Base-by-base conservation (phyloP, 305 asterid species). In the Solanum chacoense region DNA sequence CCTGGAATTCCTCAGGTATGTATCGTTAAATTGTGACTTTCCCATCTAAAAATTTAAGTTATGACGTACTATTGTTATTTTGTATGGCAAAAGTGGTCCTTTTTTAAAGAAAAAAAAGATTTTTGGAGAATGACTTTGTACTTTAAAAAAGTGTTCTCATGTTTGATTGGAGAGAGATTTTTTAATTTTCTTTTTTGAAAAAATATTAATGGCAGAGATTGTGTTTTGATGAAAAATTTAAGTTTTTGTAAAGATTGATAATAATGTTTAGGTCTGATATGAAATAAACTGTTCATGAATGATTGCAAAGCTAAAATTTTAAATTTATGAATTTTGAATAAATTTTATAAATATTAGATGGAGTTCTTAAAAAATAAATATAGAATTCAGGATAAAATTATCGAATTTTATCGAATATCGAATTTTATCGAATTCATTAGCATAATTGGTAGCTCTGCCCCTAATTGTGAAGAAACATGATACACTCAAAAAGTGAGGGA, bases 1-100 rank as follows among this genome's bases (percentile, higher is more conserved):
- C 38, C 94, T 96, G 2, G 98, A 95, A 7, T 96, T 95, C 86
- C 95, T 96, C 55, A 31, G 73, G 74, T 50, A 83, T 5, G 11
- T 28, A 4, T 1, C 3, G 0, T 28, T 16, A 29, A 26, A 16
- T 9, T 29, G 8, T 20, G 1, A 31, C 0, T 9, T 1, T 83
- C 5, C 20, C 3, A 0, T 11, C 0, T 55, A 55, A 83, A 29
- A 45, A 0, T 8, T 83, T 45, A 29, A 45, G 5, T 76, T 20
- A 5, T 9, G 2, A 31, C 24, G 11, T 55, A 55, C 1, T 0
- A 81, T 5, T 9, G 6, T 6, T 22, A 7, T 31, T 83, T 50
- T n/a, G 22, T 31, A 55, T 0, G 4, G 20, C 2, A 2, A 4
- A 11, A 18, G 26, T 36, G 32, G 12, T 18, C 6, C 1, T 3